A percentile compares a stretch with the other conserved stretches of the same genome.
Evolutionary conservation across 148 eudicot species (phyloP).

Genomic region (Rhododendron henanense): DNA sequence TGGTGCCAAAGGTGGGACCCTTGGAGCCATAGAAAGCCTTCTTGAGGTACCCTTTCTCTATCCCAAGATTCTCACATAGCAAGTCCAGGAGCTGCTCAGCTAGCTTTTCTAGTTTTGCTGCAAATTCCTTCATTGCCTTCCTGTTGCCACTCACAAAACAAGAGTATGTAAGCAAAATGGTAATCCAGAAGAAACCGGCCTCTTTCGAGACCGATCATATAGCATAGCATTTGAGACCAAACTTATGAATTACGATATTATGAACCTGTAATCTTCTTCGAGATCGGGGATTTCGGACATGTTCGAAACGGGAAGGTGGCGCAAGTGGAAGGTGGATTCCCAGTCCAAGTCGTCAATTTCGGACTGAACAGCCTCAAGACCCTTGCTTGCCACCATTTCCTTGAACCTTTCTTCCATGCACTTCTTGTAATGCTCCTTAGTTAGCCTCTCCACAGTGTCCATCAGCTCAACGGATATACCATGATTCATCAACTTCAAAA

Average conservation of each 20-base stretch:
- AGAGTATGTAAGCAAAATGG: neutral
- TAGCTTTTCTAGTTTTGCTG: slow-evolving; percentile 53
- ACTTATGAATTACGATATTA: neutral
- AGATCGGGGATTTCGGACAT: slow-evolving; percentile 71
- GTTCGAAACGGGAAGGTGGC: slow-evolving; percentile 73
- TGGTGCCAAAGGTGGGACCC: slow-evolving; percentile 89
- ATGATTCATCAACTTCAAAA: slow-evolving; percentile 49
- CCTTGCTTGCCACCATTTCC: slow-evolving; percentile 75
- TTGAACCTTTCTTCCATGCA: slow-evolving; percentile 64
- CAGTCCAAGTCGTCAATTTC: slow-evolving; percentile 74
- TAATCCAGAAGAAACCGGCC: no score
- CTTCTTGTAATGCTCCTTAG: slow-evolving; percentile 63
- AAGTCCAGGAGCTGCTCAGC: slow-evolving; percentile 69
- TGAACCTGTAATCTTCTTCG: slow-evolving; percentile 55
- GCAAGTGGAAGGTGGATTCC: slow-evolving; percentile 84
- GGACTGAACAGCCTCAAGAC: slow-evolving; percentile 54
- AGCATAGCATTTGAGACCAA: neutral
- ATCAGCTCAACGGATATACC: slow-evolving; percentile 43
- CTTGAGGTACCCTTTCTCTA: slow-evolving; percentile 79
- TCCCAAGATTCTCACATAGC: slow-evolving; percentile 84
- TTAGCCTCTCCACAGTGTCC: slow-evolving; percentile 64
- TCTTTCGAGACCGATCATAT: neutral
- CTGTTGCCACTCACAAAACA: slow-evolving; percentile 21
- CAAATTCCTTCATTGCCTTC: slow-evolving; percentile 81
- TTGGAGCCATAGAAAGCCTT: slow-evolving; percentile 66